Percentiles rank a stretch among this genome's conserved stretches.
Evolutionary conservation across 164 flowering plant genomes (phyloP).

Genomic region (Pachysandra terminalis): DNA sequence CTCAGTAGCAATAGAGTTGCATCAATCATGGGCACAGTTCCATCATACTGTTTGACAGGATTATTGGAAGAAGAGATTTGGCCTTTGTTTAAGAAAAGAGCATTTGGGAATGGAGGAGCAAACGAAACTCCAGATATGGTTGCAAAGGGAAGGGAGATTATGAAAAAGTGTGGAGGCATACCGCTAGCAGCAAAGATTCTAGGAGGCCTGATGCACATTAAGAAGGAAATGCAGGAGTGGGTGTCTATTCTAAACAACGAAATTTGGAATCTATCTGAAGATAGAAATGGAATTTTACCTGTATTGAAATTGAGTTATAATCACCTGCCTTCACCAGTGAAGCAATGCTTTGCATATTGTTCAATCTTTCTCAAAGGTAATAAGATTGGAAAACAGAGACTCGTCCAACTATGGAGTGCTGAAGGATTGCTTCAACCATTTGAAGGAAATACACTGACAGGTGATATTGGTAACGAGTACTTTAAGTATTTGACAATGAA

Average conservation of each 20-base stretch:
- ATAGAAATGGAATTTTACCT: background rate
- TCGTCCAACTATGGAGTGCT: background rate
- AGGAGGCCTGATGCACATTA: slow-evolving; percentile 1
- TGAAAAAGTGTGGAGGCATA: slow-evolving; percentile 12
- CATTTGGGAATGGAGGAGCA: background rate
- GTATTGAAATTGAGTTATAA: slow-evolving; percentile 3
- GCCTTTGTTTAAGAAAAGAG: background rate
- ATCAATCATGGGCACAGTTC: too few relatives aligned
- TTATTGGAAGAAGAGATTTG: too few relatives aligned
- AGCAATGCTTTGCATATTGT: slow-evolving; percentile 10
- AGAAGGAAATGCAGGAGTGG: background rate
- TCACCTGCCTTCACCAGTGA: slow-evolving; percentile 1
- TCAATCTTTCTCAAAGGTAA: background rate
- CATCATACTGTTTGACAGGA: too few relatives aligned
- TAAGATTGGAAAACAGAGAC: background rate
- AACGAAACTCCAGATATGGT: background rate
- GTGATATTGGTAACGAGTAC: background rate
- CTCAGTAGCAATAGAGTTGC: too few relatives aligned
- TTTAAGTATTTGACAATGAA: background rate
- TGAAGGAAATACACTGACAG: background rate
- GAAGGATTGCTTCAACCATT: background rate
- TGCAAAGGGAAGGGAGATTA: slow-evolving; percentile 3
- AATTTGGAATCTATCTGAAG: background rate
- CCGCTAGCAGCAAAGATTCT: slow-evolving; percentile 8
- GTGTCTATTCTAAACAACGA: background rate